A percentile compares a stretch with the other conserved stretches of the same genome.
These are phyloP conservation scores for Solanum paucissectum DNA, from an alignment of 257 asterid species.

Conservation along the genomic window DNA sequence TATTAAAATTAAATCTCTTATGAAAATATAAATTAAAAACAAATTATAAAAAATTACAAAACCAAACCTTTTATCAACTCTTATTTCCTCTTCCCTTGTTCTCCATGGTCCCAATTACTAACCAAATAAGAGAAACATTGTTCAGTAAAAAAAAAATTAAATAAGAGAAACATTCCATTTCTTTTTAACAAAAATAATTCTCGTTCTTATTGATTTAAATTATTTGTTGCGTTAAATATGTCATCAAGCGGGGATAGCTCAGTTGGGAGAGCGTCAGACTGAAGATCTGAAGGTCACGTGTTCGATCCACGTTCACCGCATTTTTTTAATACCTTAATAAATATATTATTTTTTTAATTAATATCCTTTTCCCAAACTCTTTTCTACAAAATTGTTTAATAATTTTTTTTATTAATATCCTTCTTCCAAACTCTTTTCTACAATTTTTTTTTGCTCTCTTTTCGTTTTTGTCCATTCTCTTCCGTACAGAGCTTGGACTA, in stretches of 20 bases:
- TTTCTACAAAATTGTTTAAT: no score
- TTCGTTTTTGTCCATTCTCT: neutral
- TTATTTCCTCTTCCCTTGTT: no score
- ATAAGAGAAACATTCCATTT: neutral
- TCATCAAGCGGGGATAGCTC: constrained; percentile 59
- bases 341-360: no score
- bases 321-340: no score
- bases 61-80: neutral
- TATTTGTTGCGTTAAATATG: accelerated
- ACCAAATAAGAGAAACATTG: neutral
- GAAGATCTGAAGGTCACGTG: constrained; percentile 90
- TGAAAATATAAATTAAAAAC: no score
- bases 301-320: constrained; percentile 99
- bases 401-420: no score
- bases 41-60: neutral
- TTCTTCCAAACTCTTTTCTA: no score
- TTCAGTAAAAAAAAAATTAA: no score
- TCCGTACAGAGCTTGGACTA: neutral
- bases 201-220: no score
- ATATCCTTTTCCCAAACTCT: no score
- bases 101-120: neutral
- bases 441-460: neutral
- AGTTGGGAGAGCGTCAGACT: constrained; percentile 98
- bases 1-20: neutral
- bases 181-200: neutral